Base-by-base conservation (phyloP, 176 grass and related monocot genomes). In the Bromus sterilis region DNA sequence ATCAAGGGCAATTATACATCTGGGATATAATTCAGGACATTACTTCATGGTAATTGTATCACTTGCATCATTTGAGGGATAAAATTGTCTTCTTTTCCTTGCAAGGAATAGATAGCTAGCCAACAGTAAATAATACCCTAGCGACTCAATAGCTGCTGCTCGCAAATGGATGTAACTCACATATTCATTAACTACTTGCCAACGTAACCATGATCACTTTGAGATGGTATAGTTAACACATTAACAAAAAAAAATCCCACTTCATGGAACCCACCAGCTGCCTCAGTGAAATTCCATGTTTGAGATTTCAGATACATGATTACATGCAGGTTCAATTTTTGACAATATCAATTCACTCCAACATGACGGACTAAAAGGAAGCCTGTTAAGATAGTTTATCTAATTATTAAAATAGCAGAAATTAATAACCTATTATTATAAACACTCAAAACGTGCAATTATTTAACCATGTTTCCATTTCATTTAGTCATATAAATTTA, bases 1-100 rank as follows among this genome's bases (percentile, higher is more conserved):
- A 69, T 61, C 43, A 44, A 78, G 16, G 11, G 31, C 24, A 80
- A 80, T 23, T 76, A 40, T 32, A 70, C 40, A 85, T 89, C 25
- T 62, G 24, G 56, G 33, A 56, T 29, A 15, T 39, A 82, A 74
- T 18, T 71, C 56, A 56, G 46, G 11, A 12, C 18, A 40, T 81
- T 31, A 41, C 34, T 41, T 57, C 48, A 30, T 1, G 15, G 10
- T 41, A 24, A 57, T 15, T 31, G 24, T 81, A 58, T 29, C 16
- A 80, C 10, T 57, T 57, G 24, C 6, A 70, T 56, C 6, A 56
- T 71, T 21, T 71, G 49, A 68, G 43, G n/a, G 71, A 21, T 81
- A 41, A 37, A 31, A 28, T n/a, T 57, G 7, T 39, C 16, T 40
- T 24, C 11, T 57, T 80, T 69, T 39, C 48, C 48, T 57, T 53